These are phyloP conservation scores for Jacaranda copaia DNA, from an alignment of 257 asterid genomes.

Conservation along the genomic window DNA sequence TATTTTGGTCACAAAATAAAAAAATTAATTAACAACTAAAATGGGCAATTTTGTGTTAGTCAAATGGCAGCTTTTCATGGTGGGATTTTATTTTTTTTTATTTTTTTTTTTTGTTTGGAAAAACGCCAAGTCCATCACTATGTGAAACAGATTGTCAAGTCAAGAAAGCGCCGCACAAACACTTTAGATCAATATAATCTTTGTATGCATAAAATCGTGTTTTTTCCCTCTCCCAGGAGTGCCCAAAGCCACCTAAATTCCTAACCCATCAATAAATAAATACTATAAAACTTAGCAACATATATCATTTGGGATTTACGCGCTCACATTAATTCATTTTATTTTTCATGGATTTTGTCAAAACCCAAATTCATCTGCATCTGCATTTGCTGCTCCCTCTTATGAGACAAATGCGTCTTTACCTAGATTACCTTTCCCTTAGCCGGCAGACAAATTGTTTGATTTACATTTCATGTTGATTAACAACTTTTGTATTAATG, in stretches of 20 bases:
- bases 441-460: neutral
- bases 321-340: slow-evolving; percentile 23
- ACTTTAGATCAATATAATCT: neutral
- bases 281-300: neutral
- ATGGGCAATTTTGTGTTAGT: slow-evolving; percentile 19
- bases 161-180: neutral
- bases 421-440: neutral
- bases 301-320: slow-evolving; percentile 8
- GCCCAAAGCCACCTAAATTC: slow-evolving; percentile 1
- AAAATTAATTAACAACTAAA: too few species aligned
- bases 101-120: neutral
- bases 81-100: neutral
- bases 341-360: slow-evolving; percentile 1
- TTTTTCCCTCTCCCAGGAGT: neutral
- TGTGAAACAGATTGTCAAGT: neutral
- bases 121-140: neutral
- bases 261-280: neutral
- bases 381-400: slow-evolving; percentile 31
- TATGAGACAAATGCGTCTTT: slow-evolving; percentile 20
- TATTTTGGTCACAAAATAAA: too few species aligned
- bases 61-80: neutral
- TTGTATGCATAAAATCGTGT: neutral
- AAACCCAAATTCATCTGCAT: slow-evolving; percentile 25
- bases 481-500: neutral
- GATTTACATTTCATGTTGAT: neutral